Conservation (phyloP, 805 yeast species). For the Candida pini region DNA sequence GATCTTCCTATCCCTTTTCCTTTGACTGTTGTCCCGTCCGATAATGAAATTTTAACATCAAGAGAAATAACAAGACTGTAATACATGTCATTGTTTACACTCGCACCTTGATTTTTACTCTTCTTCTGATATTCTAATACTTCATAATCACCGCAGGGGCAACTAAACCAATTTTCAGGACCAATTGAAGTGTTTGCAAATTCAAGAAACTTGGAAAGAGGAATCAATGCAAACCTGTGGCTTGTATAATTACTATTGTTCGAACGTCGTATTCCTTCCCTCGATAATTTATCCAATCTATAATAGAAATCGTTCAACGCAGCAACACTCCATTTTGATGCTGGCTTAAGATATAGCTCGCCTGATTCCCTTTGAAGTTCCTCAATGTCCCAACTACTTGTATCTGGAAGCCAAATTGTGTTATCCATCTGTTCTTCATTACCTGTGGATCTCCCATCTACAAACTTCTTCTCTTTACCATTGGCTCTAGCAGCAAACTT, state of each 20-base stretch:
- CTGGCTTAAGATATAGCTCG: constrained; percentile 16
- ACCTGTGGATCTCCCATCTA: background rate
- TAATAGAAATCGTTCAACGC: constrained; percentile 14
- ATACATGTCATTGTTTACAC: background rate
- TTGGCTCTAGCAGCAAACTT: background rate
- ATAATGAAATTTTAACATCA: constrained; percentile 32
- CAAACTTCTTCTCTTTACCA: background rate
- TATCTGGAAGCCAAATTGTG: constrained; percentile 17
- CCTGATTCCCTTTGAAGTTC: constrained; percentile 18
- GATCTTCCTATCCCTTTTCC: constrained; percentile 37
- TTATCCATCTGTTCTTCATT: background rate
- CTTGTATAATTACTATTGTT: background rate
- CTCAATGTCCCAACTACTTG: constrained; percentile 16
- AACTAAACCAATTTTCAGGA: constrained; percentile 44
- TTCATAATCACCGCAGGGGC: constrained; percentile 20
- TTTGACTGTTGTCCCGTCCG: constrained; percentile 38
- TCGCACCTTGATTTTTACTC: background rate
- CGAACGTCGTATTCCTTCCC: constrained; percentile 3
- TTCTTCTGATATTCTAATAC: constrained; percentile 3
- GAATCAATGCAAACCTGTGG: constrained; percentile 15
- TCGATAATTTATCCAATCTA: constrained; percentile 11
- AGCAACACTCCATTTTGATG: constrained; percentile 23
- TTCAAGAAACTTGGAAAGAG: constrained; percentile 22
- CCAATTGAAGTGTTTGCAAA: constrained; percentile 48
- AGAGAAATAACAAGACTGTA: constrained; percentile 17